phyloP scores from a whole-genome alignment of 2,329 filamentous ascomycete genomes.

The Aureobasidium sp. region DNA sequence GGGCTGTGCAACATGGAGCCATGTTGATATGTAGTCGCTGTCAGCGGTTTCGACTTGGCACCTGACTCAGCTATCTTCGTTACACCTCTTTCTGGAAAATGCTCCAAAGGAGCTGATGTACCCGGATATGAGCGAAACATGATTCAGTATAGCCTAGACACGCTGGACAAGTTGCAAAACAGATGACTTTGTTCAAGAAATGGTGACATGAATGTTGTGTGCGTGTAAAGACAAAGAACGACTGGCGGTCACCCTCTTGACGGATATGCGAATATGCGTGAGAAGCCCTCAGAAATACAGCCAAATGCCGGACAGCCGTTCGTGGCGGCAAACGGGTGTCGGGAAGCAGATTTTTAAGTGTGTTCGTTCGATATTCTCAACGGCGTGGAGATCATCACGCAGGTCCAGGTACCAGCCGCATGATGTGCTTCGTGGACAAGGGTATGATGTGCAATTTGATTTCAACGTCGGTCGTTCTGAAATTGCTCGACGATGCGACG shows the following conservation, averaged over 20 bases:
- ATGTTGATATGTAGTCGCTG: not conserved
- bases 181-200: not conserved
- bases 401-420: not conserved
- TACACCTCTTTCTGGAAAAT: not conserved
- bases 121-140: not conserved
- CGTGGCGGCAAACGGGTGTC: not conserved
- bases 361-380: slow-evolving; percentile 1
- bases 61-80: not conserved
- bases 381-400: slow-evolving; percentile 4
- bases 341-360: not conserved
- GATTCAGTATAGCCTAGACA: not conserved
- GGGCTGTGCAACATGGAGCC: not conserved
- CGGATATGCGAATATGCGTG: not conserved
- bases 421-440: not conserved
- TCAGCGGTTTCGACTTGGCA: not conserved
- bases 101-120: not conserved
- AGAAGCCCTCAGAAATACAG: not conserved
- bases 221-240: not conserved
- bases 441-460: not conserved
- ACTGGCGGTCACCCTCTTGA: not conserved
- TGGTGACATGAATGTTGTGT: not conserved
- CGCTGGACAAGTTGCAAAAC: too few relatives aligned
- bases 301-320: not conserved
- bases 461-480: not conserved
- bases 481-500: not conserved